Base-by-base conservation (phyloP, 1,139 yeast species). In the Petasospora rhodanensis region DNA sequence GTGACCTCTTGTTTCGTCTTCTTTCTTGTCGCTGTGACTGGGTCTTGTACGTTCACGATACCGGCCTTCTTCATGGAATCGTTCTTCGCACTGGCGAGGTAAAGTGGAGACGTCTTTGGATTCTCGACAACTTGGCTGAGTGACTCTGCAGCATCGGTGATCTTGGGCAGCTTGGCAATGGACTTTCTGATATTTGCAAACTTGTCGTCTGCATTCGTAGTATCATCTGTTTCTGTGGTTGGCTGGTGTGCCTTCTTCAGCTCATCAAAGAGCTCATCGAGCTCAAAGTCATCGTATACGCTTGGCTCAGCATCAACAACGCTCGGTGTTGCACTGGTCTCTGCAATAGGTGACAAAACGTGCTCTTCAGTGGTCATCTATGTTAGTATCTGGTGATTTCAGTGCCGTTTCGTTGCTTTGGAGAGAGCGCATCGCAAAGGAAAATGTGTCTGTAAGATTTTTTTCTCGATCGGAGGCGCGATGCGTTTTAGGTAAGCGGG, bases 241-340 rank as follows among this genome's bases (percentile, higher is more conserved):
- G 17, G 11, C 22, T n/a, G 14, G 8, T 49, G 50, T 24, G 54
- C 52, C 35, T 60, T 52, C 22, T 56, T 55, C 26, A 66, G 51
- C 37, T 62, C 59, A 18, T 43, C 46, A 38, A 67, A 66, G 22
- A 66, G 51, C 22, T 55, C 61, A 41, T 62, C 66, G 19, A 66
- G 31, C 6, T 42, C 48, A 14, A 31, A 29, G 3, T 47, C 34
- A 12, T 42, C 47, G 21, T 32, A 46, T 7, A 21, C 22, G 12
- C 19, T 24, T 12, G 36, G 39, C 8, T 41, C 44, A 2, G 32
- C 8, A 15, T 37, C 45, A 2, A 25, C 16, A 2, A 31, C 7
- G 12, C 41, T 32, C 2, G 37, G 32, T 1, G 39, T 28, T 2
- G 39, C 18, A 1, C 42, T 24, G 10, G 33, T 22, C 29, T 44